These are phyloP conservation scores for Hypholoma fasciculare DNA, from an alignment of 768 basidiomycete genomes.

Conservation along the genomic window DNA sequence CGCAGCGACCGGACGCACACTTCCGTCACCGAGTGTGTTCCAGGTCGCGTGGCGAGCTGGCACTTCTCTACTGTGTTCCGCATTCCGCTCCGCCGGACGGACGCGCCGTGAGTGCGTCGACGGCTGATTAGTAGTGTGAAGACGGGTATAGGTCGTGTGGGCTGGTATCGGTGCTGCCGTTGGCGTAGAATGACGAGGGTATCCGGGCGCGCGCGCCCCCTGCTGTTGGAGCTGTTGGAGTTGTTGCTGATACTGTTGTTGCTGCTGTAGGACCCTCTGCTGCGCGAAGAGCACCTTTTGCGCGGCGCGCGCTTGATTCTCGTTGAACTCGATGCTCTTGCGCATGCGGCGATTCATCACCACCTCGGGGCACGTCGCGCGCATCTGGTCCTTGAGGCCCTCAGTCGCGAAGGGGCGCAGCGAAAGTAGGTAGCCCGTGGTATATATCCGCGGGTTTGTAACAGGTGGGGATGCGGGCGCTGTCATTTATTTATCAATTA, in stretches of 20 bases:
- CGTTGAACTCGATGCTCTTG: conserved; percentile 27
- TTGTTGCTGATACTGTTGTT: conserved; percentile 2
- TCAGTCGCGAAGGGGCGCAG: conserved; percentile 20
- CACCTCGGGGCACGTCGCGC: conserved; percentile 24
- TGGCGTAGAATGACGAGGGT: background rate
- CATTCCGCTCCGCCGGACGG: background rate
- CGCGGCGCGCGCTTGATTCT: conserved; percentile 5
- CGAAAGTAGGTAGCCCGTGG: conserved; percentile 13
- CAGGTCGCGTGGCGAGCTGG: background rate
- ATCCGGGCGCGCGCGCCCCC: background rate
- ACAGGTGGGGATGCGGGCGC: background rate
- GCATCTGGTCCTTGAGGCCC: conserved; percentile 21
- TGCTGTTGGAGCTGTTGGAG: conserved; percentile 2
- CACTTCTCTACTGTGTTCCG: background rate
- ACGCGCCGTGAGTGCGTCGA: background rate
- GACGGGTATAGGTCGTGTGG: background rate
- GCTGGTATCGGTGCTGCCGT: background rate
- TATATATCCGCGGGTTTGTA: conserved; percentile 11
- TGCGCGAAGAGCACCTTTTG: background rate
- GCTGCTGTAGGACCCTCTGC: background rate
- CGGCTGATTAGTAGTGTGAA: background rate
- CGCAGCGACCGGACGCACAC: background rate
- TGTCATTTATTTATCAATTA: background rate
- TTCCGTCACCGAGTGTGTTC: background rate
- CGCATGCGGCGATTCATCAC: conserved; percentile 32